phyloP scores from a whole-genome alignment of 306 rosid genomes.

The Quercus wislizeni region DNA sequence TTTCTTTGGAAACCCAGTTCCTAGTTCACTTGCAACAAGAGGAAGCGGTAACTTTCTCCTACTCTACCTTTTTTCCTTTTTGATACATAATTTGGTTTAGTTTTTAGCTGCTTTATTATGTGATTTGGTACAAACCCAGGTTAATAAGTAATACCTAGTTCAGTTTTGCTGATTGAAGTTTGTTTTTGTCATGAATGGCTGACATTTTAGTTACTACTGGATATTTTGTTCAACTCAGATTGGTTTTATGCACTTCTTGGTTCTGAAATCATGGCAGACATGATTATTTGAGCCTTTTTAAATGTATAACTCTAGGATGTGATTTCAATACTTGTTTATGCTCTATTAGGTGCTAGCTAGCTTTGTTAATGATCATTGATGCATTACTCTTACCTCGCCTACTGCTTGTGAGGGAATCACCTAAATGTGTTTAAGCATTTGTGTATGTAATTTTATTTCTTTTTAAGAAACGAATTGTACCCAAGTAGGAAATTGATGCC shows the following conservation, averaged over 20 bases:
- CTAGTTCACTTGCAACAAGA: constrained; percentile 21
- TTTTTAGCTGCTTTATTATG: neutral
- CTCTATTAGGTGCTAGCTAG: neutral
- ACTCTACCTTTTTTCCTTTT: neutral
- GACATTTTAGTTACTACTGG: neutral
- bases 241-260: neutral
- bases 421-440: too few relatives aligned
- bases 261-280: neutral
- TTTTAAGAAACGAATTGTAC: too few relatives aligned
- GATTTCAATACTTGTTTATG: too few relatives aligned
- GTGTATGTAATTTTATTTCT: too few relatives aligned
- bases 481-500: neutral
- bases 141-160: neutral
- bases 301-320: too few relatives aligned
- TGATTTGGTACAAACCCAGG: neutral
- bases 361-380: neutral
- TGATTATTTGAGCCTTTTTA: neutral
- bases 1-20: constrained; percentile 22
- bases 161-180: neutral
- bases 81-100: neutral
- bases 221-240: neutral
- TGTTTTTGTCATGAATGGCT: neutral
- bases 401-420: too few relatives aligned
- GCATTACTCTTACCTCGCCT: too few relatives aligned
- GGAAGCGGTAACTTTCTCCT: constrained; percentile 27